A percentile compares a stretch with the other conserved stretches of the same genome.
Conservation (phyloP, 1,139 yeast species). For the Yamadazyma conglobata region DNA sequence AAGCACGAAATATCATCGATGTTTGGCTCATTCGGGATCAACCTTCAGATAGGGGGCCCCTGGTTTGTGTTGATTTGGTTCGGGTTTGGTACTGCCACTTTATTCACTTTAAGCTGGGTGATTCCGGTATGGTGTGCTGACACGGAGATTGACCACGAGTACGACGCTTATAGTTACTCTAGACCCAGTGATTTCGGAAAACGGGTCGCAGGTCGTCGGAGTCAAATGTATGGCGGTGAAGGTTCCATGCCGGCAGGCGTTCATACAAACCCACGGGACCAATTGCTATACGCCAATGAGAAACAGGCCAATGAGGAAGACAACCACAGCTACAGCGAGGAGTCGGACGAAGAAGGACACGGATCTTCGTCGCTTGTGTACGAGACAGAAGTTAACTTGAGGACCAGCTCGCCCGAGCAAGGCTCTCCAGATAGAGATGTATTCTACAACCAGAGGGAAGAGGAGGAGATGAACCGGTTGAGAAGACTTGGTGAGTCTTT, state of each 20-base stretch:
- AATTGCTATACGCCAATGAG: constrained; percentile 11
- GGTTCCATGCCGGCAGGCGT: no score
- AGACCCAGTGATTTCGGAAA: constrained; percentile 15
- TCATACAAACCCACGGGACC: constrained; percentile 12
- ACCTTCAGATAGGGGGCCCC: constrained; percentile 32
- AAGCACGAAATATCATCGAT: constrained; percentile 25
- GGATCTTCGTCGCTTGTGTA: not conserved
- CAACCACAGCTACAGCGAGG: constrained; percentile 6
- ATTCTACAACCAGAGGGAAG: constrained; percentile 17
- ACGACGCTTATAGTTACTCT: constrained; percentile 12
- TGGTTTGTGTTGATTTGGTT: constrained; percentile 47
- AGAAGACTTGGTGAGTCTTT: constrained; percentile 32
- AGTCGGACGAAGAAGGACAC: constrained; percentile 2
- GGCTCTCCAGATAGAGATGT: constrained; percentile 5
- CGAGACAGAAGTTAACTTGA: no score
- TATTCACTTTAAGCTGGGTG: constrained; percentile 33
- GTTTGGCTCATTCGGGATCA: constrained; percentile 45
- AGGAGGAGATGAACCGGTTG: constrained; percentile 20
- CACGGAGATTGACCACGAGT: constrained; percentile 28
- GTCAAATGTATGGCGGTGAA: constrained; percentile 1
- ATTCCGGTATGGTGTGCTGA: constrained; percentile 47
- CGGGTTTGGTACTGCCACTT: constrained; percentile 21
- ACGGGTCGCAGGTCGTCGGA: constrained; percentile 3
- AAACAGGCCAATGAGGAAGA: not conserved
- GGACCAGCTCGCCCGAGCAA: no score